Conservation (phyloP, 345 rosid species). For the Hevea brasiliensis region DNA sequence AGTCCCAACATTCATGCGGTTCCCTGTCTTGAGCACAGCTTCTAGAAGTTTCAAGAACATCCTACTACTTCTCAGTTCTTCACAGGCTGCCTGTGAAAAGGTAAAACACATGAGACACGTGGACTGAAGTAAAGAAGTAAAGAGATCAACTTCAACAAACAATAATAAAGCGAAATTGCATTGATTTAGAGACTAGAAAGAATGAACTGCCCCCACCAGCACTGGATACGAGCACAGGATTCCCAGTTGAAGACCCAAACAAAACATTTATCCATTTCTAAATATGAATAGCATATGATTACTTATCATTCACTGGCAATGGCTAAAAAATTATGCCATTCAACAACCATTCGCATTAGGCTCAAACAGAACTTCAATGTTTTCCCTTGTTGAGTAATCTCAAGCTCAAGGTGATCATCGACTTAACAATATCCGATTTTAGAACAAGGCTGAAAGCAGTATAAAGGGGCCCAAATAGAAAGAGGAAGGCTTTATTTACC, state of each 20-base stretch:
- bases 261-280: neutral
- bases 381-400: neutral
- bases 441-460: neutral
- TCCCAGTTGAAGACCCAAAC: neutral
- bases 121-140: neutral
- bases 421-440: neutral
- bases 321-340: neutral
- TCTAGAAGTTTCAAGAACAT: constrained; percentile 93
- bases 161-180: neutral
- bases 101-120: constrained; percentile 3
- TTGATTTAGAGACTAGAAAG: neutral
- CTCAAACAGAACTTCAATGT: neutral
- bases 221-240: neutral
- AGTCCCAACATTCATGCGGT: constrained; percentile 98
- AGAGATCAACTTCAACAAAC: constrained; percentile 1
- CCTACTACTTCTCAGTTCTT: constrained; percentile 80
- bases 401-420: neutral
- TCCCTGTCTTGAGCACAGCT: constrained; percentile 97
- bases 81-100: constrained; percentile 78
- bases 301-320: neutral
- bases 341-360: neutral
- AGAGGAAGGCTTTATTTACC: constrained; percentile 41
- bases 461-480: neutral
- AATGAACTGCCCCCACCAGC: neutral
- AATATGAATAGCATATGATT: neutral